A percentile compares a stretch with the other conserved stretches of the same genome.
Conservation (phyloP, 2,329 filamentous ascomycete species). For the Fusarium metavorans region DNA sequence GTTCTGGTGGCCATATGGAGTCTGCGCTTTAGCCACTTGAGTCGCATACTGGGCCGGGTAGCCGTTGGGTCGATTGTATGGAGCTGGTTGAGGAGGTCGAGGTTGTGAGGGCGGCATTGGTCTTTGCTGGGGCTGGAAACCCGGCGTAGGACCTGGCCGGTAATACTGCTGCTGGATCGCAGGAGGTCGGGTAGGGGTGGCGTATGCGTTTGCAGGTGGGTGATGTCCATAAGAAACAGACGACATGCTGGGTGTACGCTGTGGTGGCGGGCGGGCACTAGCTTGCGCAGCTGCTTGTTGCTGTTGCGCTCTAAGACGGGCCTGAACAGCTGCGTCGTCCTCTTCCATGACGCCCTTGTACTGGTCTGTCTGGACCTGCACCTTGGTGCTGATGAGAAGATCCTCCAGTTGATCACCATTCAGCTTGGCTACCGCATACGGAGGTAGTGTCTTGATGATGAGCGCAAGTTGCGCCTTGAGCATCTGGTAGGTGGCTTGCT, state of each 20-base stretch:
- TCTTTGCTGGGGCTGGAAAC: slow-evolving; percentile 58
- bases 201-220: slow-evolving; percentile 58
- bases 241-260: slow-evolving; percentile 54
- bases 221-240: slow-evolving; percentile 59
- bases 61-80: slow-evolving; percentile 63
- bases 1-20: slow-evolving; percentile 64
- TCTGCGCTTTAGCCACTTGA: slow-evolving; percentile 64
- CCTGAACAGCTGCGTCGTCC: slow-evolving; percentile 74
- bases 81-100: slow-evolving; percentile 57
- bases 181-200: slow-evolving; percentile 60
- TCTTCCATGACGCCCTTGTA: slow-evolving; percentile 87
- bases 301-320: slow-evolving; percentile 57
- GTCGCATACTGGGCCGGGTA: slow-evolving; percentile 61
- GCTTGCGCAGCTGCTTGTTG: slow-evolving; percentile 50
- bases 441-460: slow-evolving; percentile 81
- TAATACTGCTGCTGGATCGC: slow-evolving; percentile 60
- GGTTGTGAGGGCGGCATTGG: slow-evolving; percentile 49
- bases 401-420: slow-evolving; percentile 88
- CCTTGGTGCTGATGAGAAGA: slow-evolving; percentile 82
- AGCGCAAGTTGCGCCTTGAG: slow-evolving; percentile 81
- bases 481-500: slow-evolving; percentile 74
- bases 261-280: slow-evolving; percentile 52
- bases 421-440: slow-evolving; percentile 86
- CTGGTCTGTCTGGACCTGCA: slow-evolving; percentile 78
- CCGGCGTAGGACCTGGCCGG: slow-evolving; percentile 52